phyloP scores from a whole-genome alignment of 2,329 filamentous ascomycete species.

The Penicillium sp. region DNA sequence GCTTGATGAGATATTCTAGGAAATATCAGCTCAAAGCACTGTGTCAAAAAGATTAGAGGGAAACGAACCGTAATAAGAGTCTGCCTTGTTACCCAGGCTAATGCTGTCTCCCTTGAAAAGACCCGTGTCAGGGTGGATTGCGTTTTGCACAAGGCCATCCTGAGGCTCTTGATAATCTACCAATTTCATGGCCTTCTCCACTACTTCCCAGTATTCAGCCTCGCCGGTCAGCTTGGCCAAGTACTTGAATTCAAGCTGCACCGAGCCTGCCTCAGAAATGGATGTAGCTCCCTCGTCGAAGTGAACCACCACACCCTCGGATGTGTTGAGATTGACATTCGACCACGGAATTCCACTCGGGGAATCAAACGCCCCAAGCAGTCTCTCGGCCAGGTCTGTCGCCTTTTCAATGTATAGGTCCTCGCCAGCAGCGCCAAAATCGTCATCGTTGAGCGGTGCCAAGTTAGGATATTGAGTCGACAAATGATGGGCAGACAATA shows the following conservation, averaged over 20 bases:
- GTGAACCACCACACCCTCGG: conserved; percentile 76
- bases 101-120: conserved; percentile 83
- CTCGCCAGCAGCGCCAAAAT: conserved; percentile 73
- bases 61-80: conserved; percentile 79
- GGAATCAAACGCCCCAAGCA: conserved; percentile 86
- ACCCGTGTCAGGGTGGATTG: conserved; percentile 77
- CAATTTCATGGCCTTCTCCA: conserved; percentile 87
- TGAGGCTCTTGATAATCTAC: conserved; percentile 78
- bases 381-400: conserved; percentile 83
- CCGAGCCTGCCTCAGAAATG: conserved; percentile 86
- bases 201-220: conserved; percentile 86
- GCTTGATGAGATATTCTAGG: conserved; percentile 92
- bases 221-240: conserved; percentile 93
- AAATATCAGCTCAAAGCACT: conserved; percentile 10
- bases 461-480: conserved; percentile 79
- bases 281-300: conserved; percentile 85
- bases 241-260: conserved; percentile 98
- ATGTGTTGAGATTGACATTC: conserved; percentile 82
- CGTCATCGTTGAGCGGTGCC: conserved; percentile 71
- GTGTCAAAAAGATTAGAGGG: background rate
- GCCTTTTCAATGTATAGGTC: conserved; percentile 97
- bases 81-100: conserved; percentile 86
- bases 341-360: conserved; percentile 84
- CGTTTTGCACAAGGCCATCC: conserved; percentile 90
- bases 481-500: conserved; percentile 93